These are phyloP conservation scores for Venturia oleaginea DNA, from an alignment of 2,329 filamentous ascomycete genomes.

Conservation along the genomic window DNA sequence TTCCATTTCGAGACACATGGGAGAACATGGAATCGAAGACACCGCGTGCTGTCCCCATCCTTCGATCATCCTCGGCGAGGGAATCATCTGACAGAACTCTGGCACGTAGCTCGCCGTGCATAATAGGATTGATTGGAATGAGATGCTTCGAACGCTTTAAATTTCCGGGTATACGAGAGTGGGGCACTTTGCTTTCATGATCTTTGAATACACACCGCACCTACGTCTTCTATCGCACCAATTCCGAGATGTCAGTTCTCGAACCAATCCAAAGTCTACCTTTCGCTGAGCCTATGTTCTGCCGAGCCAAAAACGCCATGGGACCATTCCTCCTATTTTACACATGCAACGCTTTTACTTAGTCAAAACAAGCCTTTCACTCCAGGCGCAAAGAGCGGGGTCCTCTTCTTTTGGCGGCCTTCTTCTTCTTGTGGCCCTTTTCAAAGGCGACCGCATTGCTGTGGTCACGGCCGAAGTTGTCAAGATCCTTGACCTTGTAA, in stretches of 20 bases:
- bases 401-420: constrained; percentile 61
- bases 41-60: background rate
- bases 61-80: background rate
- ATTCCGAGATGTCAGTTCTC: background rate
- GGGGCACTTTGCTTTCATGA: background rate
- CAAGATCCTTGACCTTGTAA: constrained; percentile 98
- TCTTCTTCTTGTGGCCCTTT: constrained; percentile 77
- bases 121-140: background rate
- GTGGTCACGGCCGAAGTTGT: constrained; percentile 90
- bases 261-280: background rate
- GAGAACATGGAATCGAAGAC: no score
- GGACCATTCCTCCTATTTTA: background rate
- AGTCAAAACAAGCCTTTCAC: constrained; percentile 34
- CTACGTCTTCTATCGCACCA: background rate
- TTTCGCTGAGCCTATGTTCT: background rate
- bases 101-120: background rate
- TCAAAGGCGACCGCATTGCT: constrained; percentile 60
- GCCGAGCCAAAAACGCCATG: constrained; percentile 4
- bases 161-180: background rate
- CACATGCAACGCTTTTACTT: background rate
- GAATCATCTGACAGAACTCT: background rate
- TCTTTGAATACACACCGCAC: background rate
- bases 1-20: no score
- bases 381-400: constrained; percentile 63
- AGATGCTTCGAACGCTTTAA: background rate